Evolutionary conservation across 2,329 filamentous ascomycete species (phyloP).

Genomic region (Botrytis medusae): DNA sequence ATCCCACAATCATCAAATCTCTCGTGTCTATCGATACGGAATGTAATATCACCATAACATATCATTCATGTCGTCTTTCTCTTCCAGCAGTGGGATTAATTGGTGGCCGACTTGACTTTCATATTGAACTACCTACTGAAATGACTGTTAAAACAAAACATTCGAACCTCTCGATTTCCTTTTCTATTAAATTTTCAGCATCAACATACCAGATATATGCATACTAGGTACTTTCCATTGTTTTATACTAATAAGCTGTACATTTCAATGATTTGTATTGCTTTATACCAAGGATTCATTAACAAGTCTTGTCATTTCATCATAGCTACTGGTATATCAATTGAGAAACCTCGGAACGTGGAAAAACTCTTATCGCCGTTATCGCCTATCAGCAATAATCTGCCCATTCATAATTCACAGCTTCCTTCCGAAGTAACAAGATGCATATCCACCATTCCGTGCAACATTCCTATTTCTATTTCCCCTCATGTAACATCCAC

Average conservation of each 20-base stretch:
- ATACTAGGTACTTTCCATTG: background rate
- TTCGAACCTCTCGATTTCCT: background rate
- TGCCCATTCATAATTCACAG: background rate
- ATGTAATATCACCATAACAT: background rate
- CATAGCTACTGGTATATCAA: background rate
- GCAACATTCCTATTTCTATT: background rate
- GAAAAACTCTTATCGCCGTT: constrained; percentile 4
- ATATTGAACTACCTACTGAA: background rate
- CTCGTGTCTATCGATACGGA: background rate
- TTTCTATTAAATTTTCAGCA: background rate
- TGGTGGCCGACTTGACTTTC: background rate
- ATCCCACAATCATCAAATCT: background rate
- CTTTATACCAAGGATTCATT: background rate
- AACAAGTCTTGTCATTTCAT: background rate
- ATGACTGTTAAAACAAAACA: background rate
- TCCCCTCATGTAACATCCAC: constrained; percentile 13
- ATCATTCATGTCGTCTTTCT: background rate
- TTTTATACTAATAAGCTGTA: background rate
- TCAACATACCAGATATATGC: background rate
- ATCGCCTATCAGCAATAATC: constrained; percentile 10
- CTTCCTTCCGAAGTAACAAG: background rate
- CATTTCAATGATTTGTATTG: no score
- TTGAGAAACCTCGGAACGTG: background rate
- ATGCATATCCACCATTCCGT: background rate
- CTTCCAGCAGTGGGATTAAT: background rate